Evolutionary conservation across 257 asterid genomes (phyloP).

Genomic region (Solanum arcanum): DNA sequence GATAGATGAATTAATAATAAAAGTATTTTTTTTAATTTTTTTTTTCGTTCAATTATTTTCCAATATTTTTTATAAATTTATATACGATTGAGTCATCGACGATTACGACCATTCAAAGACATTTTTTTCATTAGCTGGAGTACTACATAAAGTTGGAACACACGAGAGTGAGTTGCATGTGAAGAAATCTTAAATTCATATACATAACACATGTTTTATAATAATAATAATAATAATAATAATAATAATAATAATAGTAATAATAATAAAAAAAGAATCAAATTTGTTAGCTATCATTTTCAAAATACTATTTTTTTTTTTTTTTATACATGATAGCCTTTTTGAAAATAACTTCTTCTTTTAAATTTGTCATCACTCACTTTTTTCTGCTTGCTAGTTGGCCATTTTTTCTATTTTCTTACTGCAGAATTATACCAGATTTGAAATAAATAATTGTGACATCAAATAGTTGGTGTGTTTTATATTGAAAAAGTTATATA

Average conservation of each 20-base stretch:
- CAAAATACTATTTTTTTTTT: not conserved
- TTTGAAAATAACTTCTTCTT: not conserved
- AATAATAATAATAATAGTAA: not conserved
- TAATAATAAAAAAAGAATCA: not conserved
- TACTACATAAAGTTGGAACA: not conserved
- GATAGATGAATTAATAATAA: not conserved
- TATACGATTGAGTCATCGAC: not conserved
- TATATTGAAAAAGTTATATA: not conserved
- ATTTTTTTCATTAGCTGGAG: not conserved
- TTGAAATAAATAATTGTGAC: not conserved
- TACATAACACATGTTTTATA: not conserved
- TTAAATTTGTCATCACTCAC: not conserved
- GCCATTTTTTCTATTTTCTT: not conserved
- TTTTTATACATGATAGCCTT: not conserved
- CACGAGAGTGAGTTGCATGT: not conserved
- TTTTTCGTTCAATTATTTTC: too few relatives aligned
- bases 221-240: not conserved
- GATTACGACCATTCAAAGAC: not conserved
- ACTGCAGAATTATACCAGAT: not conserved
- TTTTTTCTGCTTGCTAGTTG: not conserved
- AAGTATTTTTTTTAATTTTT: too few relatives aligned
- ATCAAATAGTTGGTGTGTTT: not conserved
- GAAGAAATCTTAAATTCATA: not conserved
- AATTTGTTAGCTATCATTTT: not conserved
- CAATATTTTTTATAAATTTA: too few relatives aligned